Percentiles rank a stretch among this genome's conserved stretches.
phyloP scores from a whole-genome alignment of 176 grass and related monocot genomes.

The Aechmea fasciata region DNA sequence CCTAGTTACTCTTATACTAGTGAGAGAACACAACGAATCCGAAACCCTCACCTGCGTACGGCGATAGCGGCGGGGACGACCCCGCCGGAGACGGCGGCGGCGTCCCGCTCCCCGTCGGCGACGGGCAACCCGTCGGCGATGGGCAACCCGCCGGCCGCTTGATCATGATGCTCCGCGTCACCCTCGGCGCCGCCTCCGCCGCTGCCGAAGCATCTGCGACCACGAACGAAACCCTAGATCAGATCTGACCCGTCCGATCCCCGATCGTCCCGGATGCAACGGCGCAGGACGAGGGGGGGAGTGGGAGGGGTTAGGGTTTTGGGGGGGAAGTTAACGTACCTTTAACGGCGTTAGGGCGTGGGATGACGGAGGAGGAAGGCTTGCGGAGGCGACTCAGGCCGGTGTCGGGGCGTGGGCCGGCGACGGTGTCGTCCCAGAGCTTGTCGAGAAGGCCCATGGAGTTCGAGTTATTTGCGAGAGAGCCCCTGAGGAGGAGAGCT shows the following conservation, averaged over 20 bases:
- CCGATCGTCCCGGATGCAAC: neutral
- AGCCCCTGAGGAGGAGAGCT: constrained; percentile 24
- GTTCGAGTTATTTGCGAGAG: constrained; percentile 8
- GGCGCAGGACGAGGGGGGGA: neutral
- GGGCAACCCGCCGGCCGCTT: constrained; percentile 62
- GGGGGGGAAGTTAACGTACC: constrained; percentile 27
- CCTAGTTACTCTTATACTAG: too few species aligned
- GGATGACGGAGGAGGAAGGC: constrained; percentile 11
- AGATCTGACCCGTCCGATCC: constrained; percentile 23
- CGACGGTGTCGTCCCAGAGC: constrained; percentile 93
- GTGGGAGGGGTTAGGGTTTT: neutral
- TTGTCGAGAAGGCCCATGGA: constrained; percentile 81
- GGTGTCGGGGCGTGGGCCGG: constrained; percentile 75
- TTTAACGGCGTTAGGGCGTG: constrained; percentile 46
- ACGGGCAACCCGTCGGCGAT: constrained; percentile 48
- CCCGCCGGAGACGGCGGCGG: constrained; percentile 57
- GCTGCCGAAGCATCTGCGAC: constrained; percentile 31
- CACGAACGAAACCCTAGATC: constrained; percentile 2
- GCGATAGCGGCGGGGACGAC: constrained; percentile 64
- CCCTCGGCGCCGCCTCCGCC: constrained; percentile 39
- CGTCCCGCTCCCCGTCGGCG: constrained; percentile 51
- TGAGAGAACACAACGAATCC: neutral
- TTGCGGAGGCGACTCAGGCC: constrained; percentile 86
- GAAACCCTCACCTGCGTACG: constrained; percentile 54
- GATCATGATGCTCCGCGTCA: constrained; percentile 99